These are phyloP conservation scores for Pseudogymnoascus sp. DNA, from an alignment of 2,329 filamentous ascomycete genomes.

Conservation along the genomic window DNA sequence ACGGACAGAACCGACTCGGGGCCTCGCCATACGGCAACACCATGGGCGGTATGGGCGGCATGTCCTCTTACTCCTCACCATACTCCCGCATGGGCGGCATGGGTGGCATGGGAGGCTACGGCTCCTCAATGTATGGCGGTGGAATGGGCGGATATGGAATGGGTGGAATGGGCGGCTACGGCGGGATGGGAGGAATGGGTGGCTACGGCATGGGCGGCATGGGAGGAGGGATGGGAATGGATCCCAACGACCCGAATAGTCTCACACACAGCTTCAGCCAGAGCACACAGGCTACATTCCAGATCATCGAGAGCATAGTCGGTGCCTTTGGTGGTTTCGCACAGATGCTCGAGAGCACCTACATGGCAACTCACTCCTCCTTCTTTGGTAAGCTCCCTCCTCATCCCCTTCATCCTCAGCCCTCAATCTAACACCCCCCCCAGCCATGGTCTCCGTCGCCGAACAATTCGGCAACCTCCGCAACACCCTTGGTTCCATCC, in stretches of 20 bases:
- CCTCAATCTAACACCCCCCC: slow-evolving; percentile 19
- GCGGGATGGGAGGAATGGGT: slow-evolving; percentile 39
- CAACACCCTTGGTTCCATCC: slow-evolving; percentile 83
- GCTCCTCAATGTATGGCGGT: slow-evolving; percentile 28
- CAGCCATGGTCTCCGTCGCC: slow-evolving; percentile 95
- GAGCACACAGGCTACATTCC: slow-evolving; percentile 92
- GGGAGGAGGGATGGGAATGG: slow-evolving; percentile 29
- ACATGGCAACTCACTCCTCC: slow-evolving; percentile 98
- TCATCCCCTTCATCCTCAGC: slow-evolving; percentile 10
- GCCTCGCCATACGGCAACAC: slow-evolving; percentile 32
- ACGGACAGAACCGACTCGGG: slow-evolving; percentile 48
- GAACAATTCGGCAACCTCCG: slow-evolving; percentile 93
- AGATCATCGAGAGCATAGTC: slow-evolving; percentile 96
- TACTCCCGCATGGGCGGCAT: slow-evolving; percentile 36
- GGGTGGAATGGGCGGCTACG: slow-evolving; percentile 34
- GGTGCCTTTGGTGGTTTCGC: slow-evolving; percentile 95
- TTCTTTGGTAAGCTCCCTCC: slow-evolving; percentile 74
- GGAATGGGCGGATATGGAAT: slow-evolving; percentile 34
- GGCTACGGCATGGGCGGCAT: slow-evolving; percentile 35
- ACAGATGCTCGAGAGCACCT: slow-evolving; percentile 98
- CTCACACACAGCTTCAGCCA: slow-evolving; percentile 93
- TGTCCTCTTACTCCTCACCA: slow-evolving; percentile 42
- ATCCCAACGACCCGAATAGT: slow-evolving; percentile 84
- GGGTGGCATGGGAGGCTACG: slow-evolving; percentile 39
- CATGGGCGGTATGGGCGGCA: slow-evolving; percentile 28